These are phyloP conservation scores for Cafeteria roenbergensis DNA, from an alignment of 108 stramenopile genomes.

Conservation along the genomic window DNA sequence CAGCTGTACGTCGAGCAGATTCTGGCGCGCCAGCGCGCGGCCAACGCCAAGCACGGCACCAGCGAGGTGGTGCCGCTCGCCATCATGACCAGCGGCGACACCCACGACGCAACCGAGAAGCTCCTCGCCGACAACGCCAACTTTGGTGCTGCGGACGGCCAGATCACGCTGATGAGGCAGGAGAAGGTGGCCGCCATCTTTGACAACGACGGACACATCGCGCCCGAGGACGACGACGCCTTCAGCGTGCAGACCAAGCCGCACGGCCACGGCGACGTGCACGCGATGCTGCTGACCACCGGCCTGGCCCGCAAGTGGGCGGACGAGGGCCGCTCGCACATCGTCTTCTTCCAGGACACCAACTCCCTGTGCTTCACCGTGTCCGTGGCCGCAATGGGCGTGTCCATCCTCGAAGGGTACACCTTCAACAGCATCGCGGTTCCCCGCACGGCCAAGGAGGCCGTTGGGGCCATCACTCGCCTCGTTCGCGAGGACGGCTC, in stretches of 20 bases:
- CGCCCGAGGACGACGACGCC: conserved; percentile 58
- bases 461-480: conserved; percentile 87
- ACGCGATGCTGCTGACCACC: conserved; percentile 67
- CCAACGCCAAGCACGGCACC: conserved; percentile 42
- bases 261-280: conserved; percentile 98
- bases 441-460: conserved; percentile 86
- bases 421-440: conserved; percentile 93
- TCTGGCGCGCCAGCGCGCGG: conserved; percentile 72
- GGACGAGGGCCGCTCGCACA: conserved; percentile 59
- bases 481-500: conserved; percentile 39
- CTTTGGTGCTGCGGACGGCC: conserved; percentile 72
- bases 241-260: conserved; percentile 84
- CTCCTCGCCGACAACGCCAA: conserved; percentile 69
- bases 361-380: conserved; percentile 88
- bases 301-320: conserved; percentile 70
- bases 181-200: conserved; percentile 83
- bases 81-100: conserved; percentile 97
- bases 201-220: conserved; percentile 67
- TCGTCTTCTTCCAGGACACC: conserved; percentile 97
- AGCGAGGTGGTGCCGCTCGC: conserved; percentile 68
- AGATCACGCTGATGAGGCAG: conserved; percentile 87
- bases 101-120: conserved; percentile 70
- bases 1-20: conserved; percentile 74
- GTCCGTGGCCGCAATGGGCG: conserved; percentile 79
- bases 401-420: conserved; percentile 63